phyloP scores from a whole-genome alignment of 495 filamentous ascomycete genomes.

The Penicillium diatomitis region DNA sequence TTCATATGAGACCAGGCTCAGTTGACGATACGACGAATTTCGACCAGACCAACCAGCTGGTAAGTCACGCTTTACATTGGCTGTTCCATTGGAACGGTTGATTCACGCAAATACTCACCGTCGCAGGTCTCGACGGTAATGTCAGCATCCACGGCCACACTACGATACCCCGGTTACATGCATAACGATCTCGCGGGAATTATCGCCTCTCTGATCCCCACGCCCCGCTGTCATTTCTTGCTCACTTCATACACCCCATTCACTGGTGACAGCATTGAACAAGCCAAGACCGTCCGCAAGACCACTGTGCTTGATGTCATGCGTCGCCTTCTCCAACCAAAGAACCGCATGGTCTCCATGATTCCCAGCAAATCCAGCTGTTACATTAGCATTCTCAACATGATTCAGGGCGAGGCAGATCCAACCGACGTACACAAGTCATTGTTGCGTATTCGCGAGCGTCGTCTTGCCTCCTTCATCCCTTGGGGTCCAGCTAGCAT shows the following conservation, averaged over 20 bases:
- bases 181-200: slow-evolving; percentile 98
- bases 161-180: slow-evolving; percentile 98
- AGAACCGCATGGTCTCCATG: slow-evolving; percentile 98
- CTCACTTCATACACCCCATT: slow-evolving; percentile 98
- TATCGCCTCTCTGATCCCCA: slow-evolving; percentile 90
- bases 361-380: slow-evolving; percentile 93
- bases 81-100: not conserved
- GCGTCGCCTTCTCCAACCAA: slow-evolving; percentile 88
- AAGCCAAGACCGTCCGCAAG: slow-evolving; percentile 94
- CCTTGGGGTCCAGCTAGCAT: slow-evolving; percentile 99
- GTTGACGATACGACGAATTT: slow-evolving; percentile 32
- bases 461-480: slow-evolving; percentile 89
- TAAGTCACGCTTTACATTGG: slow-evolving; percentile 17
- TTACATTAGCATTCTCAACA: slow-evolving; percentile 97
- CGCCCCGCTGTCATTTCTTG: slow-evolving; percentile 92
- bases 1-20: slow-evolving; percentile 51
- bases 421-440: slow-evolving; percentile 97
- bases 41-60: slow-evolving; percentile 93
- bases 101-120: not conserved
- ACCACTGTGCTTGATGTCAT: slow-evolving; percentile 97
- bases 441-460: slow-evolving; percentile 88
- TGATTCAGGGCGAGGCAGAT: slow-evolving; percentile 96
- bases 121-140: slow-evolving; percentile 82
- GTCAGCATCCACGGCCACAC: slow-evolving; percentile 93
- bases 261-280: slow-evolving; percentile 87